Conservation (phyloP, 164 flowering plant genomes). For the Magnolia officinalis region DNA sequence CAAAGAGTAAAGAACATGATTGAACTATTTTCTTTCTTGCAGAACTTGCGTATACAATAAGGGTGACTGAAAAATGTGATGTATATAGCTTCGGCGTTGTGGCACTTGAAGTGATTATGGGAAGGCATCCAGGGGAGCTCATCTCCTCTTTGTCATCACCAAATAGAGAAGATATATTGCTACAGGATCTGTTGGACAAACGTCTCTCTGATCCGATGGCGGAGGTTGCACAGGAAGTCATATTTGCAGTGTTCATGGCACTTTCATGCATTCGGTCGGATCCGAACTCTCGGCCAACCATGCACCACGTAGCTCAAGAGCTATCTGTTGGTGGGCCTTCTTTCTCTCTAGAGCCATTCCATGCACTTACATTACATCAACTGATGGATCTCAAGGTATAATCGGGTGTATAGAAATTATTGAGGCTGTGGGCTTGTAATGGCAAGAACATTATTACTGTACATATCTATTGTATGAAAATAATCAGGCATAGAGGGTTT, state of each 20-base stretch:
- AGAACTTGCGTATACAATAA: slow-evolving; percentile 1
- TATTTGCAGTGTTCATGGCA: neutral
- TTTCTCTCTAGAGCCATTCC: neutral
- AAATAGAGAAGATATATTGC: neutral
- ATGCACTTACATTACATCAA: neutral
- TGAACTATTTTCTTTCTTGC: neutral
- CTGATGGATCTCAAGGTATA: neutral
- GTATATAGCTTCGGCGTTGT: neutral
- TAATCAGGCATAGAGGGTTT: no score
- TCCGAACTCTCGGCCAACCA: neutral
- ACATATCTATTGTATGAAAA: no score
- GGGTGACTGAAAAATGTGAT: slow-evolving; percentile 2
- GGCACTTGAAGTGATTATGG: neutral
- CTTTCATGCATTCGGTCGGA: neutral
- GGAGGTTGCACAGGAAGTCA: neutral
- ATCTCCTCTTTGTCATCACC: neutral
- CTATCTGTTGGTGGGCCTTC: neutral
- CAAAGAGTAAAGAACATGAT: no score
- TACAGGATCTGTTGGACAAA: neutral
- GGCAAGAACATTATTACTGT: no score
- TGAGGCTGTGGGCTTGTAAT: no score
- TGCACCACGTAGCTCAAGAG: neutral
- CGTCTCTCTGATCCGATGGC: neutral
- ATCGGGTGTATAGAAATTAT: no score
- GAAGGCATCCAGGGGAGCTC: slow-evolving; percentile 1